phyloP scores from a whole-genome alignment of 371 early-diverging fungal genomes.

The Mortierella sp. region DNA sequence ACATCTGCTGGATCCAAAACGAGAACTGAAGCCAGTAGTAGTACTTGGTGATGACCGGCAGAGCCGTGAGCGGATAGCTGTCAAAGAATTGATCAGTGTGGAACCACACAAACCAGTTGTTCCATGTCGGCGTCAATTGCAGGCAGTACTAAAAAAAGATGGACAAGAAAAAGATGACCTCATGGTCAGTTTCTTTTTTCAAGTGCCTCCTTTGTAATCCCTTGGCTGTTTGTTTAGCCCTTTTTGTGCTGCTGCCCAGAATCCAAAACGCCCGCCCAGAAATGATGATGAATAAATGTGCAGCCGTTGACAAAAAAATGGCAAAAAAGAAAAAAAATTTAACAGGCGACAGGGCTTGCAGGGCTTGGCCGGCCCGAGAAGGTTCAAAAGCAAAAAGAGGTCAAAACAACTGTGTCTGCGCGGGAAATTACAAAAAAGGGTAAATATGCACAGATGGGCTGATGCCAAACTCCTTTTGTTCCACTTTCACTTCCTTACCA shows the following conservation, averaged over 20 bases:
- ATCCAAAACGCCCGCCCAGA: not conserved
- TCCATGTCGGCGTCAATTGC: constrained; percentile 48
- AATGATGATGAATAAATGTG: not conserved
- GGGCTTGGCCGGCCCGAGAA: not conserved
- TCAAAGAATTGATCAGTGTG: constrained; percentile 76
- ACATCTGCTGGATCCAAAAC: constrained; percentile 70
- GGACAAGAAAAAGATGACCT: not conserved
- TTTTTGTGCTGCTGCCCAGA: not conserved
- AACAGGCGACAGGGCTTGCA: not conserved
- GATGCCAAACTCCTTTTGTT: not conserved
- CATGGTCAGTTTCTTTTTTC: not conserved
- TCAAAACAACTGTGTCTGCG: not conserved
- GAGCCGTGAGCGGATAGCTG: constrained; percentile 73
- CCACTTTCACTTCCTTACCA: constrained; percentile 67
- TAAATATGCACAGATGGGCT: not conserved
- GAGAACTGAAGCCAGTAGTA: constrained; percentile 68
- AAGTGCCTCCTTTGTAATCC: not conserved
- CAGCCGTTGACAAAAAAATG: not conserved
- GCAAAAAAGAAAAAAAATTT: not conserved
- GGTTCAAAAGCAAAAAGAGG: not conserved
- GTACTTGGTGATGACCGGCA: constrained; percentile 62
- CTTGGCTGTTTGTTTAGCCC: not conserved
- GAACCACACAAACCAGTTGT: constrained; percentile 65
- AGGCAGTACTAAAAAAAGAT: constrained; percentile 33
- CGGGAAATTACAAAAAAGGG: not conserved